These are phyloP conservation scores for Globisporangium alternatum DNA, from an alignment of 352 stramenopile species.

Conservation along the genomic window DNA sequence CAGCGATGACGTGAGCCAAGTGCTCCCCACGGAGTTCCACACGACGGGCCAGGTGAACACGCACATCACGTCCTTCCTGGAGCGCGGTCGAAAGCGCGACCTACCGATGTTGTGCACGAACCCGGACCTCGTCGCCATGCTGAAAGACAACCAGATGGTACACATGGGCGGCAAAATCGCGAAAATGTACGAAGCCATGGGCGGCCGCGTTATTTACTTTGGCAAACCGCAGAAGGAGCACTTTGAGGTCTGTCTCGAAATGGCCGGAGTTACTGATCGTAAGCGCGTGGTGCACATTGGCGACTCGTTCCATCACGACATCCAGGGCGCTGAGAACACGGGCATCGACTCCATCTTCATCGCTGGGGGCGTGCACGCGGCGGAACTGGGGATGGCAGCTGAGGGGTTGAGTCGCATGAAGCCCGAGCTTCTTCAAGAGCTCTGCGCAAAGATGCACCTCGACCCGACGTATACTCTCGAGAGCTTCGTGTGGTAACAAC, in stretches of 20 bases:
- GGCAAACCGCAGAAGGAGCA: conserved; percentile 81
- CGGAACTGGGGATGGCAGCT: conserved; percentile 27
- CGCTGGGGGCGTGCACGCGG: conserved; percentile 48
- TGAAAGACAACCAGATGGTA: conserved; percentile 53
- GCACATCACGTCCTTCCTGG: conserved; percentile 42
- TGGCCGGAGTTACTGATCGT: conserved; percentile 27
- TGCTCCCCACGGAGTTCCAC: conserved; percentile 42
- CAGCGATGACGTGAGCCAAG: conserved; percentile 28
- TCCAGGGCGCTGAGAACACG: conserved; percentile 48
- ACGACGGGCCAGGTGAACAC: conserved; percentile 39
- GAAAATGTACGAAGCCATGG: conserved; percentile 71
- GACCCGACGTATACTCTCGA: conserved; percentile 29
- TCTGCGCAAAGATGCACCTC: conserved; percentile 9
- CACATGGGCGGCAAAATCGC: conserved; percentile 82
- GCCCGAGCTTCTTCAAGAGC: not conserved
- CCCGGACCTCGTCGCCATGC: conserved; percentile 79
- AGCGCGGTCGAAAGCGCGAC: conserved; percentile 40
- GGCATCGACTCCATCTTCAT: conserved; percentile 61
- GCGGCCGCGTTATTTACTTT: conserved; percentile 73
- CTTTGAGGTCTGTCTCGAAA: conserved; percentile 62
- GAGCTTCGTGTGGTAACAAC: conserved; percentile 33
- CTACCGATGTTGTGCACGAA: conserved; percentile 87
- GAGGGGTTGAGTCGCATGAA: not conserved
- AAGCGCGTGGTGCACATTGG: conserved; percentile 56
- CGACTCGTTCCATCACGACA: conserved; percentile 68